phyloP scores from a whole-genome alignment of 2,329 filamentous ascomycete species.

The Tolypocladium nubicola region DNA sequence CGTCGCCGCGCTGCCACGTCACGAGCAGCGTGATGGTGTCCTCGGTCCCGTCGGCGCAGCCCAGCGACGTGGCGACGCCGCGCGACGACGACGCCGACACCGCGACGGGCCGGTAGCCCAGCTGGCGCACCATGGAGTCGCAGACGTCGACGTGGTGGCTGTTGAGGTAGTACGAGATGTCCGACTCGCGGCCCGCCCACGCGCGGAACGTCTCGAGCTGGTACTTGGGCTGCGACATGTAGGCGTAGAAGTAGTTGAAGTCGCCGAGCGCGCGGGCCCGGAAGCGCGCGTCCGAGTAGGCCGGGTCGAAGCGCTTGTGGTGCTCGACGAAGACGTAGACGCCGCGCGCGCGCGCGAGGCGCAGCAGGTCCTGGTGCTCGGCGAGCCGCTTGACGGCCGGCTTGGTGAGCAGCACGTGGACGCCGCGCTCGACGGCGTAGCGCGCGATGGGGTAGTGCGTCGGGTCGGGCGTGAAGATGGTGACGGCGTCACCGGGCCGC shows the following conservation, averaged over 20 bases:
- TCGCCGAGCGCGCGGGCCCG: conserved; percentile 70
- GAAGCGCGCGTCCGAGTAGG: conserved; percentile 78
- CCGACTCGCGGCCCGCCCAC: conserved; percentile 84
- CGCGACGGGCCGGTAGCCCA: conserved; percentile 63
- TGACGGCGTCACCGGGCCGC: conserved; percentile 75
- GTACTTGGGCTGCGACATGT: conserved; percentile 89
- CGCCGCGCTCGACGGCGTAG: conserved; percentile 78
- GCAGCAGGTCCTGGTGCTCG: conserved; percentile 68
- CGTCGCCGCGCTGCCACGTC: conserved; percentile 69
- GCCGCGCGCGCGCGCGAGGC: conserved; percentile 58
- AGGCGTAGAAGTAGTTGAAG: conserved; percentile 97
- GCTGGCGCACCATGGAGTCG: conserved; percentile 74
- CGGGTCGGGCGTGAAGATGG: conserved; percentile 90
- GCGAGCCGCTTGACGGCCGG: conserved; percentile 77
- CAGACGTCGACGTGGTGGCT: conserved; percentile 88
- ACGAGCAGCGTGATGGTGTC: conserved; percentile 89
- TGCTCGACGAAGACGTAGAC: conserved; percentile 93
- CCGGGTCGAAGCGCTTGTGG: conserved; percentile 92
- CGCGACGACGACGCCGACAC: conserved; percentile 70
- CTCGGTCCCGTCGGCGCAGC: conserved; percentile 73
- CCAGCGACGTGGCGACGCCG: conserved; percentile 68
- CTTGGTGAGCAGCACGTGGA: conserved; percentile 91
- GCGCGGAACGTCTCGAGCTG: conserved; percentile 92
- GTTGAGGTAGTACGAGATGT: conserved; percentile 95
- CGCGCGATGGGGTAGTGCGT: conserved; percentile 88